Conservation (phyloP, 2,329 filamentous ascomycete genomes). For the Chalaropsis ovoidea region DNA sequence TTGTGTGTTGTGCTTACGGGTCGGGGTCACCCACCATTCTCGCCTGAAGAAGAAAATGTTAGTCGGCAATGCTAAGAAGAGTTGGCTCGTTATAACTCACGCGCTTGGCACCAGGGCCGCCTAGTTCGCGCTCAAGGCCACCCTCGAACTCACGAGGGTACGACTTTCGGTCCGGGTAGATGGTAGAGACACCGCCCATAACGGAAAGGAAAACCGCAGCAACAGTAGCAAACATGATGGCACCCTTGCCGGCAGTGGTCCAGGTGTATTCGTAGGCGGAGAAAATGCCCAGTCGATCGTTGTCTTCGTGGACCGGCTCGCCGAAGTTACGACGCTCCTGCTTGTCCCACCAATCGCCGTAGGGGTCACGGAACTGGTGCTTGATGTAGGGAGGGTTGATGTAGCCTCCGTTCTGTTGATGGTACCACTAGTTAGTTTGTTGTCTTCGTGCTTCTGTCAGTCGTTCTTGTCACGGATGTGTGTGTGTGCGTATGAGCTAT, state of each 20-base stretch:
- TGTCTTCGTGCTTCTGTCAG: too few species aligned
- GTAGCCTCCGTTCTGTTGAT: slow-evolving; percentile 65
- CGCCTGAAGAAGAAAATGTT: slow-evolving; percentile 35
- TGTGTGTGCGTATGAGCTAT: slow-evolving; percentile 24
- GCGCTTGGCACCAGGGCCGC: slow-evolving; percentile 55
- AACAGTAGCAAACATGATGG: slow-evolving; percentile 59
- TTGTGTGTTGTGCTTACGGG: slow-evolving; percentile 33
- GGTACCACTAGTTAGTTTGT: slow-evolving; percentile 22
- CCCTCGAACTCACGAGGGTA: slow-evolving; percentile 61
- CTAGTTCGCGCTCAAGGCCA: slow-evolving; percentile 64
- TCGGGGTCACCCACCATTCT: slow-evolving; percentile 47
- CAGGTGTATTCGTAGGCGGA: slow-evolving; percentile 83
- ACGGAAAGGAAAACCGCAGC: slow-evolving; percentile 53
- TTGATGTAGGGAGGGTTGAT: slow-evolving; percentile 70
- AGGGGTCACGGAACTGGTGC: slow-evolving; percentile 83
- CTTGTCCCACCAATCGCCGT: slow-evolving; percentile 93
- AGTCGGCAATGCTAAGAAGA: slow-evolving; percentile 22
- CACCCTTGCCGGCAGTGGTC: slow-evolving; percentile 57
- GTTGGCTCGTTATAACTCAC: slow-evolving; percentile 40
- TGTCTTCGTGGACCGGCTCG: slow-evolving; percentile 92
- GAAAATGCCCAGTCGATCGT: slow-evolving; percentile 86
- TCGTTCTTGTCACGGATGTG: background rate
- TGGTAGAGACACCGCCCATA: slow-evolving; percentile 55
- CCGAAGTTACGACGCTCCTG: slow-evolving; percentile 96
- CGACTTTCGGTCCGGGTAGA: slow-evolving; percentile 62